These are phyloP conservation scores for Funneliformis geosporum DNA, from an alignment of 192 early-diverging fungal genomes.

Conservation along the genomic window DNA sequence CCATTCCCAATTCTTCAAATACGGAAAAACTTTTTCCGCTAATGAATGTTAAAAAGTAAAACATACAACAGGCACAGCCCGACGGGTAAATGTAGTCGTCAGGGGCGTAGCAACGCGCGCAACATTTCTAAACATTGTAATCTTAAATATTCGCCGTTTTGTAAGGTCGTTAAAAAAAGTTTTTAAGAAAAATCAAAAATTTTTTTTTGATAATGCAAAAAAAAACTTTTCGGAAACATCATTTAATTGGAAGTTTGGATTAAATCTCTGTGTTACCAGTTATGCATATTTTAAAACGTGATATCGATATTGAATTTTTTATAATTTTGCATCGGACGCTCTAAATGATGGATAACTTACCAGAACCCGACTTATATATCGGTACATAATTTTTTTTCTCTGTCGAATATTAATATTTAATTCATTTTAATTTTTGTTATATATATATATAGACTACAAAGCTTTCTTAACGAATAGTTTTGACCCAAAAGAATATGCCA, in stretches of 20 bases:
- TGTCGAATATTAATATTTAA: background rate
- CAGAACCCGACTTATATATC: conserved; percentile 36
- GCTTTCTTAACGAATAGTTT: conserved; percentile 65
- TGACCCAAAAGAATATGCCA: conserved; percentile 69
- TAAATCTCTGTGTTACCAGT: too few species aligned
- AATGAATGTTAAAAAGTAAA: background rate
- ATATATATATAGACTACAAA: conserved; percentile 55
- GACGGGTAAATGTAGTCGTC: background rate
- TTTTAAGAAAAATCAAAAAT: too few species aligned
- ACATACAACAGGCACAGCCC: conserved; percentile 9
- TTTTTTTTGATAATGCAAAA: too few species aligned
- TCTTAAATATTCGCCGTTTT: background rate
- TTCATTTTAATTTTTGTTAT: background rate
- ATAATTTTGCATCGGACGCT: too few species aligned
- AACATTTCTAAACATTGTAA: conserved; percentile 24
- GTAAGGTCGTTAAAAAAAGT: too few species aligned
- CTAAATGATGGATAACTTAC: conserved; percentile 14
- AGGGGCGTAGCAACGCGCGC: conserved; percentile 16
- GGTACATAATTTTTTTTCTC: background rate
- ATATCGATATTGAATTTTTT: background rate
- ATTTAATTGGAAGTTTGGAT: too few species aligned
- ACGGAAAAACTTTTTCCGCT: background rate
- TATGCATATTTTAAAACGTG: too few species aligned
- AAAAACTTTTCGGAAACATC: too few species aligned
- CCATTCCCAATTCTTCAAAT: background rate